phyloP scores from a whole-genome alignment of 2,329 filamentous ascomycete species.

The Scytalidium sp. region DNA sequence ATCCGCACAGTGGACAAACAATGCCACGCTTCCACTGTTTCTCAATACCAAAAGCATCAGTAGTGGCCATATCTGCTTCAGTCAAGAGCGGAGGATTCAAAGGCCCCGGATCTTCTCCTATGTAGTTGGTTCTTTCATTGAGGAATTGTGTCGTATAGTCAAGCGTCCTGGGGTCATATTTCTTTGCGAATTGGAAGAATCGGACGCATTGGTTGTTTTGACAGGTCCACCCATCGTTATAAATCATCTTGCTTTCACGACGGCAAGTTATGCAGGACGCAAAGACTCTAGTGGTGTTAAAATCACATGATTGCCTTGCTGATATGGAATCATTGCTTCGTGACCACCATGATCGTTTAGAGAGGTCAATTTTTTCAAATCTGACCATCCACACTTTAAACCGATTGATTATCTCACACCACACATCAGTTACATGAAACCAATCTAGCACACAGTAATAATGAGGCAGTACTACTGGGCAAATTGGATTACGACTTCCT shows the following conservation, averaged over 20 bases:
- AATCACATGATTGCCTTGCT: slow-evolving; percentile 26
- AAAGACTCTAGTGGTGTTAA: slow-evolving; percentile 15
- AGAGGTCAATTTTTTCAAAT: slow-evolving; percentile 59
- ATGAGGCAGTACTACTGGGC: slow-evolving; percentile 49
- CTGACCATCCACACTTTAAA: slow-evolving; percentile 50
- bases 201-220: slow-evolving; percentile 45
- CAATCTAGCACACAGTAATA: slow-evolving; percentile 65
- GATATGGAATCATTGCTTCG: slow-evolving; percentile 28
- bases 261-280: slow-evolving; percentile 39
- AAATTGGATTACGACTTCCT: slow-evolving; percentile 49
- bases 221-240: slow-evolving; percentile 55
- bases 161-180: slow-evolving; percentile 29
- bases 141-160: slow-evolving; percentile 58
- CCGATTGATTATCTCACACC: slow-evolving; percentile 53
- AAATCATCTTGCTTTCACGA: slow-evolving; percentile 34
- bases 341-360: slow-evolving; percentile 57
- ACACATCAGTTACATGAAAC: slow-evolving; percentile 67
- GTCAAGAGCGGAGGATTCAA: slow-evolving; percentile 37
- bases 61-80: slow-evolving; percentile 25
- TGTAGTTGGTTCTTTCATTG: slow-evolving; percentile 44
- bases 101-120: slow-evolving; percentile 30
- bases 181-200: slow-evolving; percentile 44
- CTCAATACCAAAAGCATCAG: slow-evolving; percentile 41
- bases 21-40: slow-evolving; percentile 57
- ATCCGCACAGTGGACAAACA: slow-evolving; percentile 61